Evolutionary conservation across 495 filamentous ascomycete species (phyloP), one percentile per base, ranked within the genome.

Genomic region (Diplogelasinospora grovesii): DNA sequence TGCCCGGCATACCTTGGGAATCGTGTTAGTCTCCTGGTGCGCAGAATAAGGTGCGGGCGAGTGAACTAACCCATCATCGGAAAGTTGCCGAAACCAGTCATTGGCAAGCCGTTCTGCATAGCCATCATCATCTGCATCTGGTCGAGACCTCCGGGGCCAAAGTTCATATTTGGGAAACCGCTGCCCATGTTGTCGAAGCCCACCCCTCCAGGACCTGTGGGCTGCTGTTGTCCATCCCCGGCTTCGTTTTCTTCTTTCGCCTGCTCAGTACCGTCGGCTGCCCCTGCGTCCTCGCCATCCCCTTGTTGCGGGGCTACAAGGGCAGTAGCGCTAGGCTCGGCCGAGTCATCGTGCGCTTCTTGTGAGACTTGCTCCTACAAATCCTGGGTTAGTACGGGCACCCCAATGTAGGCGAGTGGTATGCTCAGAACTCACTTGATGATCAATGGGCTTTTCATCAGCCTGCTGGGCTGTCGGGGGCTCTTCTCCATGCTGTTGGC

Each of bases 41-140:
- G 14, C 20, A 28, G 16, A 29, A 23, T 14, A 29, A 20, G 35
- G n/a, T n/a, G n/a, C n/a, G n/a, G 1, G 13, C 20, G n/a, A 10
- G 20, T 9, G 14, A 33, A 73, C 89, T 56, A 71, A 95, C 89
- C 85, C 86, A 88, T 86, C 79, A 94, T 89, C 45, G 79, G 77
- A 58, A 84, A 85, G 47, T 65, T 63, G 36, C 70, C 66, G 59
- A 82, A 80, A 21, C 63, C 63, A 32, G 65, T 68, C 44, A 75
- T 77, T 36, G 69, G 70, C 82, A 89, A 87, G 43, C 77, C 74
- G 59, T 76, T 83, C 44, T 81, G 73, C 81, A 88, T 87, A 48
- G 76, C 68, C 73, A 78, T 74, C 73, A 78, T 73, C 73, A 75
- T 74, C 39, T 74, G 74, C 74, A 78, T 94, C 47, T 85, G 79